phyloP scores from a whole-genome alignment of 305 asterid genomes.

The Fraxinus albicans region DNA sequence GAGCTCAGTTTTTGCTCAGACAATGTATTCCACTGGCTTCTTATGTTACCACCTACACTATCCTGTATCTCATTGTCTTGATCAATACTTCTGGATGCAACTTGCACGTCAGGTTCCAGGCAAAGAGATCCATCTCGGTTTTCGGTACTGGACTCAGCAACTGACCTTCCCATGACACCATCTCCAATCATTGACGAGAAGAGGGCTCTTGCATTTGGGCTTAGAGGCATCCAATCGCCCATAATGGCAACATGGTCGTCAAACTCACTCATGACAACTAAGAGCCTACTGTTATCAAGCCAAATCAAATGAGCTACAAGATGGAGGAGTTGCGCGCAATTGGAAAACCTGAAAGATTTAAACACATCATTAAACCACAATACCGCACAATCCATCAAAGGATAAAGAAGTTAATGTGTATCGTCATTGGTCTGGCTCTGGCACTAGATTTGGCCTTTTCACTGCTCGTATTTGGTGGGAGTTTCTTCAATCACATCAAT shows the following conservation, averaged over 20 bases:
- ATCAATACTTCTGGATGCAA: constrained; percentile 21
- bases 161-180: constrained; percentile 30
- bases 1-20: constrained; percentile 41
- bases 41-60: constrained; percentile 27
- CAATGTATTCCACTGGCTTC: constrained; percentile 28
- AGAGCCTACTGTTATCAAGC: background rate
- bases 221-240: background rate
- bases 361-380: background rate
- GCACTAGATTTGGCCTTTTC: background rate
- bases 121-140: constrained; percentile 22
- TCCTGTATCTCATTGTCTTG: constrained; percentile 26
- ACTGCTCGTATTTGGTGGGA: background rate
- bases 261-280: constrained; percentile 20
- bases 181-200: constrained; percentile 41
- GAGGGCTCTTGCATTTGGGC: background rate
- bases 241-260: background rate
- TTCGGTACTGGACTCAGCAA: constrained; percentile 27
- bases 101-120: constrained; percentile 28
- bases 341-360: constrained; percentile 15
- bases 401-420: background rate
- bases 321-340: background rate
- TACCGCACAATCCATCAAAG: background rate
- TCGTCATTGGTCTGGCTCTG: background rate
- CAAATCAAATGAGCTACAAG: background rate
- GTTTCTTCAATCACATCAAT: background rate